Evolutionary conservation across 2,329 filamentous ascomycete genomes (phyloP).

Genomic region (Colletotrichum tofieldiae): DNA sequence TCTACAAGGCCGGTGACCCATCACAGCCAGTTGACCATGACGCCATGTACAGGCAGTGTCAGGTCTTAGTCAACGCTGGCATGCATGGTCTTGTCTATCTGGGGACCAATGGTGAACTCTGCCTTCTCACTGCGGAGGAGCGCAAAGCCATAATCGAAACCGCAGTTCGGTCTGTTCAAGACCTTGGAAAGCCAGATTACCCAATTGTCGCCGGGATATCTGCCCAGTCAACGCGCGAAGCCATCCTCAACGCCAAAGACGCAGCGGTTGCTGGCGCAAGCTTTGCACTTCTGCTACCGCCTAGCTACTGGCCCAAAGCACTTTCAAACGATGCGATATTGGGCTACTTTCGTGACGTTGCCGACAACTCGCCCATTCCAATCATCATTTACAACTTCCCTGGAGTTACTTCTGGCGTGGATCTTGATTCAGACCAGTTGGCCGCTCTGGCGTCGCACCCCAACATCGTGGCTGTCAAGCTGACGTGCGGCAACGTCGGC

Average conservation of each 20-base stretch:
- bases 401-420: constrained; percentile 45
- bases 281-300: constrained; percentile 78
- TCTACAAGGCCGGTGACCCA: constrained; percentile 58
- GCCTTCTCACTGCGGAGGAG: constrained; percentile 58
- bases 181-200: constrained; percentile 53
- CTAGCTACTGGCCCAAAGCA: constrained; percentile 77
- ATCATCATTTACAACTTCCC: constrained; percentile 48
- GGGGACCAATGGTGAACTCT: constrained; percentile 64
- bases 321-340: constrained; percentile 71
- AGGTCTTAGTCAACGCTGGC: constrained; percentile 59
- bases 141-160: constrained; percentile 58
- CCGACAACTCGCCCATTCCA: constrained; percentile 60
- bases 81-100: constrained; percentile 63
- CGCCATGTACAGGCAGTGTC: constrained; percentile 59
- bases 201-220: constrained; percentile 63
- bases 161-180: constrained; percentile 55
- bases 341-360: constrained; percentile 75
- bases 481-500: constrained; percentile 68
- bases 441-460: constrained; percentile 66
- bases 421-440: constrained; percentile 46
- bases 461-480: constrained; percentile 74
- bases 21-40: constrained; percentile 60
- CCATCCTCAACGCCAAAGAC: constrained; percentile 76
- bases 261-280: constrained; percentile 76
- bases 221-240: constrained; percentile 76